Percentiles rank a stretch among this genome's conserved stretches.
Evolutionary conservation across 2,329 filamentous ascomycete species (phyloP).

Genomic region (Aspergillus sojae): DNA sequence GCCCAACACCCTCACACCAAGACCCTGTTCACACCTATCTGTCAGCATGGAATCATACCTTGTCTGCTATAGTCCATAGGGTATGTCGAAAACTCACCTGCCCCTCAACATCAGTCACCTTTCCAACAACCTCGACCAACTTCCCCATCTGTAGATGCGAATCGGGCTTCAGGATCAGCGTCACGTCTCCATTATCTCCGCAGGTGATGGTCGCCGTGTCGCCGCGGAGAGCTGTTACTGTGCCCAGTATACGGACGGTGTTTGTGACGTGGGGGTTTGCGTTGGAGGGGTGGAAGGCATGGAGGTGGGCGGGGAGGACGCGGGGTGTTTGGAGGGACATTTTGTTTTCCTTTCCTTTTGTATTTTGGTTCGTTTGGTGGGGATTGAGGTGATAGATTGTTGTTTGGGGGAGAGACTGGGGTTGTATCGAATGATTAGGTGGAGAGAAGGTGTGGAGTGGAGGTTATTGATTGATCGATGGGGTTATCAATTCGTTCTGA

Average conservation of each 20-base stretch:
- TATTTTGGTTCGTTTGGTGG: neutral
- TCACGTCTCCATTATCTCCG: constrained; percentile 68
- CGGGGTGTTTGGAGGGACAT: constrained; percentile 81
- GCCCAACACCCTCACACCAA: constrained; percentile 45
- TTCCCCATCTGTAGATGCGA: constrained; percentile 48
- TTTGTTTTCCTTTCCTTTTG: constrained; percentile 20
- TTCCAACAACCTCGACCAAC: constrained; percentile 51
- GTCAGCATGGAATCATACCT: constrained; percentile 8
- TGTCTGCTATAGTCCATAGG: neutral
- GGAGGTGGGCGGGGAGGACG: constrained; percentile 77
- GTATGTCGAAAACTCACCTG: constrained; percentile 30
- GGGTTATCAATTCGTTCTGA: neutral
- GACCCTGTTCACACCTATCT: constrained; percentile 27
- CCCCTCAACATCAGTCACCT: constrained; percentile 47
- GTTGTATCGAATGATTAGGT: neutral
- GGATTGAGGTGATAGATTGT: neutral
- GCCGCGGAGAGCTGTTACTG: constrained; percentile 78
- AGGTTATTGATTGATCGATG: neutral
- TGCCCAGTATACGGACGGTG: constrained; percentile 83
- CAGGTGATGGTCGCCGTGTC: constrained; percentile 80
- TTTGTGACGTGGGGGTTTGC: constrained; percentile 47
- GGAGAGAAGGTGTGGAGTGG: neutral
- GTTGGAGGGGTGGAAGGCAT: constrained; percentile 66
- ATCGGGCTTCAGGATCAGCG: constrained; percentile 68
- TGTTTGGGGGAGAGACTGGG: neutral